Conservation (phyloP, 805 yeast genomes). For the Saccharomycopsis sp. region DNA sequence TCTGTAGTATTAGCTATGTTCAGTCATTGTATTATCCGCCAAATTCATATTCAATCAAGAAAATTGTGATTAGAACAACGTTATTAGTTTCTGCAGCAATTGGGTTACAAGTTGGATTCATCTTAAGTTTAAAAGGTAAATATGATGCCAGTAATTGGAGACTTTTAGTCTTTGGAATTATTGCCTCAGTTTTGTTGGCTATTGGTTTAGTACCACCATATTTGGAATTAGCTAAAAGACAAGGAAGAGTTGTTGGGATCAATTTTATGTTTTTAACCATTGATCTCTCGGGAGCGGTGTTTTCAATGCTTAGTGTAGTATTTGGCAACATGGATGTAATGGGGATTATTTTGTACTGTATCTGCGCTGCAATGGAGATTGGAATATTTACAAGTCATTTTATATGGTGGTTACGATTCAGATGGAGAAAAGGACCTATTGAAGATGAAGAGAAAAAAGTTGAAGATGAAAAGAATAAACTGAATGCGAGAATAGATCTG, state of each 20-base stretch:
- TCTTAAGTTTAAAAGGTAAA: slow-evolving; percentile 52
- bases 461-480: background rate
- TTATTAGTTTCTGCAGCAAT: slow-evolving; percentile 39
- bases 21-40: slow-evolving; percentile 79
- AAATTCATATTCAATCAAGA: slow-evolving; percentile 30
- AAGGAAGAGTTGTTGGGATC: slow-evolving; percentile 84
- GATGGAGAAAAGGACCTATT: slow-evolving; percentile 19
- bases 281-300: slow-evolving; percentile 78
- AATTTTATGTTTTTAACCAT: slow-evolving; percentile 70
- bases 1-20: slow-evolving; percentile 59
- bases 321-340: slow-evolving; percentile 66
- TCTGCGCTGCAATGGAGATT: slow-evolving; percentile 66
- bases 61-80: slow-evolving; percentile 35
- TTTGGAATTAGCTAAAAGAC: slow-evolving; percentile 68
- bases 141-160: slow-evolving; percentile 61
- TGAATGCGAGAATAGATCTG: background rate
- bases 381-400: slow-evolving; percentile 70
- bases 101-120: slow-evolving; percentile 64
- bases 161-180: slow-evolving; percentile 64
- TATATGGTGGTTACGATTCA: slow-evolving; percentile 55
- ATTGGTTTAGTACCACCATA: slow-evolving; percentile 85
- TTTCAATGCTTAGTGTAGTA: slow-evolving; percentile 57
- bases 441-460: background rate
- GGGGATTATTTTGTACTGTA: slow-evolving; percentile 68
- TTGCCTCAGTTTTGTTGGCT: slow-evolving; percentile 71